These are phyloP conservation scores for Cladochytrium replicatum DNA, from an alignment of 192 early-diverging fungal species.

Conservation along the genomic window DNA sequence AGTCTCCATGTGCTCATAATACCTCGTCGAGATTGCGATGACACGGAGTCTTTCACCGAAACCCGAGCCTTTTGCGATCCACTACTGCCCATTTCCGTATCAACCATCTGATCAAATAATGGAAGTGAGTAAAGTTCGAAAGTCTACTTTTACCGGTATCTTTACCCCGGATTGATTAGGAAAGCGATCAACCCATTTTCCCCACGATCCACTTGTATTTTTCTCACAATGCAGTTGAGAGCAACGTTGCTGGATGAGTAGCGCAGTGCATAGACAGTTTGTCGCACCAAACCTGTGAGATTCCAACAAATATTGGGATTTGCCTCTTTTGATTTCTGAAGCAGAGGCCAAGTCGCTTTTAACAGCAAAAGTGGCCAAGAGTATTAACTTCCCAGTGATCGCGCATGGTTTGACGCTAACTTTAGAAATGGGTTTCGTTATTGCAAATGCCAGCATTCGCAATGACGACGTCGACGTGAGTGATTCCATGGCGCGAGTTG, in stretches of 20 bases:
- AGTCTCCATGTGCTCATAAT: too few species aligned
- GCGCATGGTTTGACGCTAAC: background rate
- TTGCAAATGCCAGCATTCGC: conserved; percentile 6
- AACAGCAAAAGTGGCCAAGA: background rate
- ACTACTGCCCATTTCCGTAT: conserved; percentile 4
- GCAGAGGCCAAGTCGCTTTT: conserved; percentile 1
- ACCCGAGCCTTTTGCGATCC: too few species aligned
- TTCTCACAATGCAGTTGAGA: background rate
- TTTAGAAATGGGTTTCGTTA: background rate
- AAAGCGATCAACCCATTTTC: background rate
- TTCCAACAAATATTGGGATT: background rate
- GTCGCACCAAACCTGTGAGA: background rate
- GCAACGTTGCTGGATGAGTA: conserved; percentile 3
- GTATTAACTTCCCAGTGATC: background rate
- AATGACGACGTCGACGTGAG: conserved; percentile 5
- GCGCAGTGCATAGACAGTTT: background rate
- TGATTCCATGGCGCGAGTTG: background rate
- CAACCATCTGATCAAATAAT: too few species aligned
- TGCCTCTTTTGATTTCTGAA: background rate
- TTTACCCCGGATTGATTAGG: background rate
- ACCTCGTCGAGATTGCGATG: too few species aligned
- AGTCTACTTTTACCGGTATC: too few species aligned
- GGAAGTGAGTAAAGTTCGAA: too few species aligned
- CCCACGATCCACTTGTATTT: background rate
- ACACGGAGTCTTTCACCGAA: too few species aligned